Evolutionary conservation across 306 rosid species (phyloP).

Genomic region (Hippophae rhamnoides): DNA sequence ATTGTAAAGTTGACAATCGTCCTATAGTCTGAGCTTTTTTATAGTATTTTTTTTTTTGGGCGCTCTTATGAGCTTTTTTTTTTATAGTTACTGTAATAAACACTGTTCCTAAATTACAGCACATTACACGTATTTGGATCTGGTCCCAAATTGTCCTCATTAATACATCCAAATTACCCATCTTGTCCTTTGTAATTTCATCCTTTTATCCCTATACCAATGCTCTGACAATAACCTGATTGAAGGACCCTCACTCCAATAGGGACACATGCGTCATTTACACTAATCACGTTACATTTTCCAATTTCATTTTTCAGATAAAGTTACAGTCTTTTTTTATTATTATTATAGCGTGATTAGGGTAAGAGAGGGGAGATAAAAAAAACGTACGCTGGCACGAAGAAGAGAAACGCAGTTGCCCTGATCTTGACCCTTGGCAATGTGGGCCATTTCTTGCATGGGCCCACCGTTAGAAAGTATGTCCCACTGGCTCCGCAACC

Average conservation of each 20-base stretch:
- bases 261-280: slow-evolving; percentile 26
- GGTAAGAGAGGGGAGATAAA: no score
- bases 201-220: slow-evolving; percentile 15
- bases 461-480: no score
- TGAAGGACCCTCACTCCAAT: slow-evolving; percentile 1
- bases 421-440: no score
- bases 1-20: slow-evolving; percentile 32
- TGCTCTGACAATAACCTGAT: slow-evolving; percentile 2
- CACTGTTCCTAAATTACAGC: slow-evolving; percentile 14
- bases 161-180: slow-evolving; percentile 48
- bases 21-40: slow-evolving; percentile 44
- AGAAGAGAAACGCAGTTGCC: no score
- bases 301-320: no score
- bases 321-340: no score
- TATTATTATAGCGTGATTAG: no score
- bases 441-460: no score
- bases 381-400: no score
- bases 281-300: neutral
- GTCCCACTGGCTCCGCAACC: no score
- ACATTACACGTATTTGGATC: neutral
- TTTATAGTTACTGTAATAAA: slow-evolving; percentile 27
- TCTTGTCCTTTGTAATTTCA: slow-evolving; percentile 25
- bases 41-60: neutral
- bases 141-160: slow-evolving; percentile 23
- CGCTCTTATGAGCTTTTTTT: neutral